Conservation (phyloP, 1,284 basidiomycete genomes). For the Trichosporon sp. region DNA sequence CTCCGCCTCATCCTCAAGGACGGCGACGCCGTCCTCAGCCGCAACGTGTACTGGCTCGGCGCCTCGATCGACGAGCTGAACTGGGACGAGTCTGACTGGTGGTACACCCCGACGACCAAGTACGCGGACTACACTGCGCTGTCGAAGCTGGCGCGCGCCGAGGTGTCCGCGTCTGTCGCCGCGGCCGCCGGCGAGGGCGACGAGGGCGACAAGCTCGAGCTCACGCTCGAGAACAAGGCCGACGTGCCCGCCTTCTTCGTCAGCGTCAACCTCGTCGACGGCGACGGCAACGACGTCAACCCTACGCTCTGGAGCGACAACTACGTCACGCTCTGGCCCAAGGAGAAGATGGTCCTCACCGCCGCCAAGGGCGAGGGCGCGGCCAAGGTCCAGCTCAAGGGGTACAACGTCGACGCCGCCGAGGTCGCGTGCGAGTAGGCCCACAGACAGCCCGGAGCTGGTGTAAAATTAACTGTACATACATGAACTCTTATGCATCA, state of each 20-base stretch:
- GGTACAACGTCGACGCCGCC: background rate
- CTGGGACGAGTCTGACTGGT: background rate
- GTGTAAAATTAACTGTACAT: too few species aligned
- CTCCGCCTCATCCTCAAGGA: background rate
- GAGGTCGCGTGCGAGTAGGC: background rate
- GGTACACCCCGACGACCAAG: background rate
- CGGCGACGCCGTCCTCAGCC: background rate
- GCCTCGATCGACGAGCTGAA: background rate
- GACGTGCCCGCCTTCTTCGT: constrained; percentile 8
- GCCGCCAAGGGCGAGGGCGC: background rate
- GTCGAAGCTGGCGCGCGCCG: background rate
- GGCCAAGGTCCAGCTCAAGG: background rate
- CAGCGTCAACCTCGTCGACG: background rate
- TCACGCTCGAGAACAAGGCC: background rate
- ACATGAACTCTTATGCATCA: too few species aligned
- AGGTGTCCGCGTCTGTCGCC: too few species aligned
- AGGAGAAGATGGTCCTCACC: background rate
- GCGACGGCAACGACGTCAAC: background rate
- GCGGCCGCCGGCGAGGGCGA: too few species aligned
- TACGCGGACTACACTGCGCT: background rate
- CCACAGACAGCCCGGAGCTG: too few species aligned
- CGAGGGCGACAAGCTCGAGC: background rate
- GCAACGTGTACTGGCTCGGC: background rate
- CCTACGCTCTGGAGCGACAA: background rate
- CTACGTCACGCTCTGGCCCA: constrained; percentile 1